A percentile compares a stretch with the other conserved stretches of the same genome.
phyloP scores from a whole-genome alignment of 2,329 filamentous ascomycete species.

The Laburnicola sp. region DNA sequence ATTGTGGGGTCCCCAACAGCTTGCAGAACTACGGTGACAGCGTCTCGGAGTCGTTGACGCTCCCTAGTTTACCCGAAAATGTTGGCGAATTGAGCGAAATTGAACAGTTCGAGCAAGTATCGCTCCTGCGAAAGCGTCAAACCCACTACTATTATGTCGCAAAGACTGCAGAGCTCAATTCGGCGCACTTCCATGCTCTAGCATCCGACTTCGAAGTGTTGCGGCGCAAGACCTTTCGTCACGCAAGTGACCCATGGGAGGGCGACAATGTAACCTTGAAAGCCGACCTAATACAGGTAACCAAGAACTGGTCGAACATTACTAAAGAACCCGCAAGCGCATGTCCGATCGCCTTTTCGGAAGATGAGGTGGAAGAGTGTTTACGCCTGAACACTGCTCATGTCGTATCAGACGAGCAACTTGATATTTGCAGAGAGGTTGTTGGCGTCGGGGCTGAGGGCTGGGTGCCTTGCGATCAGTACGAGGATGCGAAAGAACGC shows the following conservation, averaged over 20 bases:
- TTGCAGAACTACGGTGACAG: conserved; percentile 48
- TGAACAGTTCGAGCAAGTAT: conserved; percentile 28
- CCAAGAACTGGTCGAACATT: conserved; percentile 26
- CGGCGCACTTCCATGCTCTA: conserved; percentile 31
- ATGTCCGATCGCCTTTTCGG: conserved; percentile 27
- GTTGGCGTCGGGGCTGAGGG: conserved; percentile 32
- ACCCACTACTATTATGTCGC: conserved; percentile 37
- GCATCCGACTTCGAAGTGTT: conserved; percentile 23
- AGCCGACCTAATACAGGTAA: conserved; percentile 27
- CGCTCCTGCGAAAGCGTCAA: conserved; percentile 34
- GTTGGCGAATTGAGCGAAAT: conserved; percentile 25
- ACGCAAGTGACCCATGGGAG: conserved; percentile 34
- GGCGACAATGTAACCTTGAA: conserved; percentile 36
- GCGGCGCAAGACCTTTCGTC: conserved; percentile 29
- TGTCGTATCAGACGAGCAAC: conserved; percentile 28
- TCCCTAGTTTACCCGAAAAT: conserved; percentile 28
- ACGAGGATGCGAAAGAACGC: conserved; percentile 22
- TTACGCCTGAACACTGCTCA: conserved; percentile 25
- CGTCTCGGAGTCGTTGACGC: conserved; percentile 24
- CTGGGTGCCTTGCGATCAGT: conserved; percentile 33
- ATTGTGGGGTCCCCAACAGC: conserved; percentile 25
- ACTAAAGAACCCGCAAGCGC: conserved; percentile 6
- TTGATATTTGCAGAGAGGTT: conserved; percentile 26
- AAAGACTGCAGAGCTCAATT: conserved; percentile 29
- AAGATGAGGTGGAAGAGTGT: conserved; percentile 25